phyloP scores from a whole-genome alignment of 2,329 filamentous ascomycete genomes.

The Verticillium nonalfalfae region DNA sequence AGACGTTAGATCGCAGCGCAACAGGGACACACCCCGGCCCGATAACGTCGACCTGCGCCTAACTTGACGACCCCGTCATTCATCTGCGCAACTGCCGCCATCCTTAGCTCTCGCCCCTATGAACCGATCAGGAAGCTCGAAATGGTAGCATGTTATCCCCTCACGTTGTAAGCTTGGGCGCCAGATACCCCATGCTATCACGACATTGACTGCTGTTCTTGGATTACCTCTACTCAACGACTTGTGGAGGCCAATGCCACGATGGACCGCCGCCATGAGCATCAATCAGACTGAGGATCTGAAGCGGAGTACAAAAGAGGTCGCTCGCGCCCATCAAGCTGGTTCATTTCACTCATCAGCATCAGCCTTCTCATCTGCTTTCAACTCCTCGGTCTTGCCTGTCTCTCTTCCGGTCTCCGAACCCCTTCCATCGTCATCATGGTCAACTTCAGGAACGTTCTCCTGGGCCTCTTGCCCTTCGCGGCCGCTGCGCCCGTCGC shows the following conservation, averaged over 20 bases:
- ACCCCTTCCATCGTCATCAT: not conserved
- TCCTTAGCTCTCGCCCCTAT: not conserved
- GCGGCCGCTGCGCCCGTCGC: not conserved
- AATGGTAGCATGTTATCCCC: not conserved
- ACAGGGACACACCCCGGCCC: not conserved
- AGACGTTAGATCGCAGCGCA: not conserved
- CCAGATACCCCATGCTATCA: not conserved
- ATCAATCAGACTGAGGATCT: not conserved
- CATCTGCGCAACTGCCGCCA: not conserved
- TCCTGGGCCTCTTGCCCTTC: slow-evolving; percentile 1
- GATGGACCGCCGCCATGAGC: not conserved
- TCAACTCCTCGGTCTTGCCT: not conserved
- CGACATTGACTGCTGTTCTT: not conserved
- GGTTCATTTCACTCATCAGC: not conserved
- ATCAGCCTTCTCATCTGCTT: not conserved
- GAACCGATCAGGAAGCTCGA: not conserved
- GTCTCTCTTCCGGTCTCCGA: not conserved
- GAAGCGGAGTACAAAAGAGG: not conserved
- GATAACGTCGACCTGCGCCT: not conserved
- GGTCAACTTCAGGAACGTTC: slow-evolving; percentile 1
- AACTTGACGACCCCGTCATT: not conserved
- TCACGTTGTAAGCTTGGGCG: not conserved
- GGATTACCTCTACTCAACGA: not conserved
- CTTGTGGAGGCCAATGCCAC: not conserved
- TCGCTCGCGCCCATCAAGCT: not conserved